Evolutionary conservation across 2,329 filamentous ascomycete species (phyloP).

Genomic region (Monilinia laxa): DNA sequence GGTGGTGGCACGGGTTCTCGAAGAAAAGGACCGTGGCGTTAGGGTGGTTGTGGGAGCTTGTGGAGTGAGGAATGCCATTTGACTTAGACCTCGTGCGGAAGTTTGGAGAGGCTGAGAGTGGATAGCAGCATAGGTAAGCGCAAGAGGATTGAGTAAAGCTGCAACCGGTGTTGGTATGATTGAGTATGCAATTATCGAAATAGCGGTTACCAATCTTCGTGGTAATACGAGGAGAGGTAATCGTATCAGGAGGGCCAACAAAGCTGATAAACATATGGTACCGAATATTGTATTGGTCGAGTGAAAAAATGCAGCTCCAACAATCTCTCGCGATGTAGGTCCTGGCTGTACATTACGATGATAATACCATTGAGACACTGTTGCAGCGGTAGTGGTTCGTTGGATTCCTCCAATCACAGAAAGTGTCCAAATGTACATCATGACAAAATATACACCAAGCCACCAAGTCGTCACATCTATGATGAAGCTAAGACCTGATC

Average conservation of each 20-base stretch:
- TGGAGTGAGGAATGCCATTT: constrained; percentile 77
- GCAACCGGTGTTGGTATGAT: constrained; percentile 83
- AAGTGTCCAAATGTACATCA: constrained; percentile 95
- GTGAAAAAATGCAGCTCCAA: constrained; percentile 78
- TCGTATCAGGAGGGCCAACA: constrained; percentile 76
- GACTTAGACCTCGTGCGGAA: constrained; percentile 75
- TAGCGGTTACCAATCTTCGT: constrained; percentile 60
- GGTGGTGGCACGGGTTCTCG: constrained; percentile 46
- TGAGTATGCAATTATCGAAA: constrained; percentile 70
- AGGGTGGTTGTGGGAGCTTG: constrained; percentile 72
- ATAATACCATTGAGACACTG: constrained; percentile 98
- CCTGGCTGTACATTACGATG: constrained; percentile 81
- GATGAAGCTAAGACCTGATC: constrained; percentile 63
- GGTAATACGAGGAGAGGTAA: constrained; percentile 84
- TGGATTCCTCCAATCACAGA: constrained; percentile 86
- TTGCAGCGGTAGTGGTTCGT: constrained; percentile 86
- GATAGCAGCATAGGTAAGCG: constrained; percentile 89
- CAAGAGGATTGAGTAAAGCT: constrained; percentile 84
- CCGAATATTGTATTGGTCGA: constrained; percentile 85
- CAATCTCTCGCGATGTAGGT: constrained; percentile 75
- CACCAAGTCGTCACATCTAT: constrained; percentile 91
- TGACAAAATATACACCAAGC: constrained; percentile 86
- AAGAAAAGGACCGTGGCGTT: constrained; percentile 54
- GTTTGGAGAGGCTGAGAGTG: constrained; percentile 80
- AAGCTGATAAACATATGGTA: constrained; percentile 83